These are phyloP conservation scores for Erythrobasidium yunnanense DNA, from an alignment of 768 basidiomycete species.

Conservation along the genomic window DNA sequence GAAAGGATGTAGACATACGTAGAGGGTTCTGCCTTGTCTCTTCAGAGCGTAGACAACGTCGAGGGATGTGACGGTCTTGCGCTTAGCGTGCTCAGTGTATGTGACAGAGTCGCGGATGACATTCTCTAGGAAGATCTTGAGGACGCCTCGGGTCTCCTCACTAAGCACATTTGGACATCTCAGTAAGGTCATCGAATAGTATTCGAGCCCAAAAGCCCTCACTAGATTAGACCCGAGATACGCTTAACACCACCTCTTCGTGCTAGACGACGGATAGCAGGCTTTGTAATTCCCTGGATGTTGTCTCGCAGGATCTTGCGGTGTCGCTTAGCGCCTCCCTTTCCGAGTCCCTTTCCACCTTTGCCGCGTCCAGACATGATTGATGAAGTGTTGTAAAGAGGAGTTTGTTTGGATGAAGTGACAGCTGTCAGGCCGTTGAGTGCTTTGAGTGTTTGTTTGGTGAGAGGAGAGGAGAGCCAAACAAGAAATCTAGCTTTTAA, in stretches of 20 bases:
- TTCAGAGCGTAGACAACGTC: conserved; percentile 57
- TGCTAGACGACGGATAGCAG: conserved; percentile 83
- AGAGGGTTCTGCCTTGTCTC: conserved; percentile 52
- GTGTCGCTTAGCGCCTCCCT: conserved; percentile 46
- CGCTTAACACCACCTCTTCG: conserved; percentile 96
- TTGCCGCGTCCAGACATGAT: conserved; percentile 95
- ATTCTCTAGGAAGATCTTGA: conserved; percentile 48
- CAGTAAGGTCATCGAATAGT: no score
- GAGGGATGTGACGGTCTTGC: conserved; percentile 50
- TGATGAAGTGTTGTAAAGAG: conserved; percentile 31
- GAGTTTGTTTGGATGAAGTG: neutral
- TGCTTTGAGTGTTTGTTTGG: neutral
- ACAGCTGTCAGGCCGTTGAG: neutral
- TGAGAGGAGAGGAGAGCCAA: neutral
- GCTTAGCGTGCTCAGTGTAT: conserved; percentile 40
- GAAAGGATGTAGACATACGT: conserved; percentile 43
- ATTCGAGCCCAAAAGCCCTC: no score
- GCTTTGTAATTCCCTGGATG: conserved; percentile 69
- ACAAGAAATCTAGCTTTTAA: neutral
- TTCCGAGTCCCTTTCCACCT: conserved; percentile 46
- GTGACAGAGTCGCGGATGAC: conserved; percentile 40
- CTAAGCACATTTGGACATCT: no score
- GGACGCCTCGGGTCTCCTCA: conserved; percentile 50
- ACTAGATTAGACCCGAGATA: conserved; percentile 54
- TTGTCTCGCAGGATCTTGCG: conserved; percentile 70